A percentile compares a stretch with the other conserved stretches of the same genome.
Conservation (phyloP, 225 moss, liverwort and hornwort genomes). For the Rhytidiadelphus loreus region DNA sequence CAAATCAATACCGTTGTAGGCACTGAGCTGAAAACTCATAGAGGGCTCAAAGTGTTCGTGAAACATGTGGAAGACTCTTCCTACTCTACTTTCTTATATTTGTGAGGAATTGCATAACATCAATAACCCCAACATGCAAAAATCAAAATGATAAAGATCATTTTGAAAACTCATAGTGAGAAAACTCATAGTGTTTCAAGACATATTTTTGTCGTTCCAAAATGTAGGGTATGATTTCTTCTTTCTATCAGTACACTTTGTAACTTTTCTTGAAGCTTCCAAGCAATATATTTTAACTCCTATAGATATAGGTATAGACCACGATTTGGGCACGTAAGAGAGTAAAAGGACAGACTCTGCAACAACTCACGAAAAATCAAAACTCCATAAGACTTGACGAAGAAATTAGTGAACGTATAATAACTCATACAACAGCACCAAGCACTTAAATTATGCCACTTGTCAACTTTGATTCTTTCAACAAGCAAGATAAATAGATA, state of each 20-base stretch:
- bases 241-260: neutral
- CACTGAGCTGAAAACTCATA: neutral
- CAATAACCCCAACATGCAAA: neutral
- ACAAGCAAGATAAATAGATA: neutral
- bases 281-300: neutral
- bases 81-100: neutral
- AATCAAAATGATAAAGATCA: neutral
- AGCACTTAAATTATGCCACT: neutral
- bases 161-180: neutral
- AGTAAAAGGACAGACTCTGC: neutral
- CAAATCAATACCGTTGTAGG: neutral
- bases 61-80: neutral
- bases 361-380: neutral
- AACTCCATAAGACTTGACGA: neutral
- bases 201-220: neutral
- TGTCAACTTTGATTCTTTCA: neutral
- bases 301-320: neutral
- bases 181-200: neutral
- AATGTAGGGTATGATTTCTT: neutral
- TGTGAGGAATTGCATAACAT: neutral
- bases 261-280: neutral
- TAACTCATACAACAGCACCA: neutral
- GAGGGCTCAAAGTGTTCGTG: neutral
- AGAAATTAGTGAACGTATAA: neutral
- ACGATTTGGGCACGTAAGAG: neutral